Base-by-base conservation (phyloP, 345 rosid genomes). In the Acer saccharum region DNA sequence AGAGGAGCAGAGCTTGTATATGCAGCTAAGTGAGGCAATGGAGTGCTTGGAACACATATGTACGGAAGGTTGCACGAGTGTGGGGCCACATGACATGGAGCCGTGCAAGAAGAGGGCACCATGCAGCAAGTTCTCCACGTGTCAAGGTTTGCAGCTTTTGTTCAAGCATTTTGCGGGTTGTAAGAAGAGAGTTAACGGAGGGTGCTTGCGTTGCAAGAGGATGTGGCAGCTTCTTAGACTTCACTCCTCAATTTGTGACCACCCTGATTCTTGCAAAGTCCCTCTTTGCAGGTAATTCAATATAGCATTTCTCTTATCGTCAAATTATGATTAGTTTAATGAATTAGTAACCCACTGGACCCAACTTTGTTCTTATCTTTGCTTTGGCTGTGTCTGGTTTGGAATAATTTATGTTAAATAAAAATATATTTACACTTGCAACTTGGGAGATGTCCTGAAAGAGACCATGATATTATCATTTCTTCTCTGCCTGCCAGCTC, bases 151-250 rank as follows among this genome's bases (percentile, higher is more conserved):
- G 13, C 98, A 95, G 80, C 82, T 81, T 43, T 60, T 88, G 90
- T 83, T 95, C 79, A 87, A 84, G 74, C 98, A 95, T 71, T 92
- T 95, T 55, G 93, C 92, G 1, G 54, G 73, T 7, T 95, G 99
- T 69, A 84, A 72, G 75, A 90, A 65, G 73, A 87, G 98, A 65
- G 86, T 65, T 35, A 85, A 83, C 29, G 93, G 89, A 12, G 90
- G 95, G 18, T 95, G 99, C 82, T 58, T 81, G 1, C 83, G 93
- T 16, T 93, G 99, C 80, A 92, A 89, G 82, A 73, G 97, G 78
- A 85, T 95, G 98, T 84, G 94, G 94, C 98, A 90, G 85, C 94
- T 95, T 35, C 87, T 95, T 16, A 86, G 91, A 82, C 98, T 95
- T 54, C 99, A 95, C 79, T 84, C 97, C 13, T 88, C 86, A 0